Evolutionary conservation across 805 yeast genomes (phyloP), one percentile per base, ranked within the genome.

Genomic region (Alloascoidea hylecoeti): DNA sequence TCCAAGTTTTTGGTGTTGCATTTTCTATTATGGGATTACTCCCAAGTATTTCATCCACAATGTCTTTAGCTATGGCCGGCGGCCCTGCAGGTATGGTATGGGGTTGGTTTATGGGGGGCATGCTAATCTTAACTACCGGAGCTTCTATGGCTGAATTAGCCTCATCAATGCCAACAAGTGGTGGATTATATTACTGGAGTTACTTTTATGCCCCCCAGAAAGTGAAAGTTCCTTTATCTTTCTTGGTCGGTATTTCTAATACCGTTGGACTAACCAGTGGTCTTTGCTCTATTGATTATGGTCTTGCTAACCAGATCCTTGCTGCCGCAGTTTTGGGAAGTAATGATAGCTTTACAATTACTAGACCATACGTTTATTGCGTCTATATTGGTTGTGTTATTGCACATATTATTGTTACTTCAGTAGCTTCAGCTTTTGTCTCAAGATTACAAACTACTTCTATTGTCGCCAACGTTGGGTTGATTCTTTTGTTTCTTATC

Each of bases 171-270:
- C 88, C 89, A 17, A 78, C 88, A 1, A 70, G 80, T 15, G 88
- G 88, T 39, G 88, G 88, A 4, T 57, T 79, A 32, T 80, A 76
- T 50, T 74, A 70, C 54, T 75, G 80, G 76, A 72, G 82, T 1
- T 73, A 64, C 52, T 66, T 73, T 50, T 78, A 73, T 50, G 73
- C 85, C 16, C 86, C 84, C 2, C 67, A 61, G 36, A 46, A 48
- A 3, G 46, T 62, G 19, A 64, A 70, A 48, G 66, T 68, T 15
- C 73, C 76, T 0, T 52, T 76, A 19, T 70, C 78, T 34, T 78
- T 68, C 48, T 49, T 78, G 34, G 73, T 78, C 42, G 89, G 86
- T 3, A 68, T 75, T 47, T 66, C 80, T 4, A 78, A 79, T 52
- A 63, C 85, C 1, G 52, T 80, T 45, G 85, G 85, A 1, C 58